These are phyloP conservation scores for Arachis monticola DNA, from an alignment of 331 rosid genomes.

Conservation along the genomic window DNA sequence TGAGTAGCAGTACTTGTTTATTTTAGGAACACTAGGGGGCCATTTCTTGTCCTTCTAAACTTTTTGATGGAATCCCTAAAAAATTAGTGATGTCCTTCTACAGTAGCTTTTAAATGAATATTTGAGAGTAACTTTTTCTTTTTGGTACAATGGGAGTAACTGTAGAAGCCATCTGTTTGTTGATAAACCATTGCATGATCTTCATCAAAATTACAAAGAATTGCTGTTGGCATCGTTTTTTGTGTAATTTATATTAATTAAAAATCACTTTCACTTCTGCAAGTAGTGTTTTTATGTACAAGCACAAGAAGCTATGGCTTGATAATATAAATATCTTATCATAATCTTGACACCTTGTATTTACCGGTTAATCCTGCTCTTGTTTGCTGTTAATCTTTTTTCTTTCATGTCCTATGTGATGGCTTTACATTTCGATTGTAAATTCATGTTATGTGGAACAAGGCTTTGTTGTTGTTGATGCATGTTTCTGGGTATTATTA, in stretches of 20 bases:
- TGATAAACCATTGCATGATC: not conserved
- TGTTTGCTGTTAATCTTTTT: constrained; percentile 4
- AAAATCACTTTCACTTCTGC: constrained; percentile 3
- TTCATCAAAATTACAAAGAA: not conserved
- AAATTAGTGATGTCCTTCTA: not conserved
- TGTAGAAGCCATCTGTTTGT: not conserved
- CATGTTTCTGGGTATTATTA: too few species aligned
- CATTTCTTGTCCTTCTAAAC: not conserved
- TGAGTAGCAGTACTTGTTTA: not conserved
- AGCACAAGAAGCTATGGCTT: not conserved
- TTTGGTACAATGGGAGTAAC: too few species aligned
- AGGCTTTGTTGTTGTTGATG: not conserved
- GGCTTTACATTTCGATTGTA: not conserved
- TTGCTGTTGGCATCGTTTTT: not conserved
- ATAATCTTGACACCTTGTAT: not conserved
- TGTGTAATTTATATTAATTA: not conserved
- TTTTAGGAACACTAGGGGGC: not conserved
- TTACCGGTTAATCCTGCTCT: not conserved
- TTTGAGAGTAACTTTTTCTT: constrained; percentile 6
- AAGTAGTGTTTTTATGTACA: not conserved
- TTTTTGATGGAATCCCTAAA: not conserved
- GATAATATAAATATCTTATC: constrained; percentile 1
- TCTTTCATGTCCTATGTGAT: constrained; percentile 6
- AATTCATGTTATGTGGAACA: not conserved
- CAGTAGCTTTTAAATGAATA: not conserved